Base-by-base conservation (phyloP, 352 stramenopile species). In the Globisporangium radiosum region DNA sequence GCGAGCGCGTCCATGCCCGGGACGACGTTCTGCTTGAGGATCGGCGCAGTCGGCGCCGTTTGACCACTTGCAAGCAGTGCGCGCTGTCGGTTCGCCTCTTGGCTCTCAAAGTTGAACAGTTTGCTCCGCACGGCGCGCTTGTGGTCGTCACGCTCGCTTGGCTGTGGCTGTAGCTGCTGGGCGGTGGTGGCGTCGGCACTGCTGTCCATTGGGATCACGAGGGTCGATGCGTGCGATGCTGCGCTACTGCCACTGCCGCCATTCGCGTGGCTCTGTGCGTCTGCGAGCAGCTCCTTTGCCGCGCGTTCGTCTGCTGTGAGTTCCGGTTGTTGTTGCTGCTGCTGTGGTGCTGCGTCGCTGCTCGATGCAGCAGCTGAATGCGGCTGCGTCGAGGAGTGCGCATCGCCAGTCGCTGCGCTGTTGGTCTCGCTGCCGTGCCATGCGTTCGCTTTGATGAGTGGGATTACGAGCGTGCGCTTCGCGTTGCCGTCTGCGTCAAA, bases 1-100 rank as follows among this genome's bases (percentile, higher is more conserved):
- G 69, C 67, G 25, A 94, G 64, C 25, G 70, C 61, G 43, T 90
- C 76, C 48, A 92, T 70, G 8, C 81, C 84, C 0, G 81, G 81
- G 13, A 94, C 75, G 5, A 60, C 75, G 57, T 94, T 94, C 53
- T 90, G 78, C 51, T 78, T 73, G 14, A 94, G 65, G 61, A 94
- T 89, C 36, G 84, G 84, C 54, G 70, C 75, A 8, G 15, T 52
- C 0, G 58, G 58, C 13, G 33, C 15, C 17, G 36, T 36, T 15
- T n/a, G n/a, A 14, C 25, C 42, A 11, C 45, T 38, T 45, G 70
- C 57, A 5, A 69, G 65, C 6, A 51, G 56, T 13, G 33, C 59
- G 39, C 62, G 55, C 38, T 59, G 63, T 5, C 52, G 57, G 15
- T 65, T 62, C 15, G 65, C 66, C 15, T 69, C 47, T 13, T 57